Conservation (phyloP, 2,329 filamentous ascomycete species). For the Alternaria ethzedia region DNA sequence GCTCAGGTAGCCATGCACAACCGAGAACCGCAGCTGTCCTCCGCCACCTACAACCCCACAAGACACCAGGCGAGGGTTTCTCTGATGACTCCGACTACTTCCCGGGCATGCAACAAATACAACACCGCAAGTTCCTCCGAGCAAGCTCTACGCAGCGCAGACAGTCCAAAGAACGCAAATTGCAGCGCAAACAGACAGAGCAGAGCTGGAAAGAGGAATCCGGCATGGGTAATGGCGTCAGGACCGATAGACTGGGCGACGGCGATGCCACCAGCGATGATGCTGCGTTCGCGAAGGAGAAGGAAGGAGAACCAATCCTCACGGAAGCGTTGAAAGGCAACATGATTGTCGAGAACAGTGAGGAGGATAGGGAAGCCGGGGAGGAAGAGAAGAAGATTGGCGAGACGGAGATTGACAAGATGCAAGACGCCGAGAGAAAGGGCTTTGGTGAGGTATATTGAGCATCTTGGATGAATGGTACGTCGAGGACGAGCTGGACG, state of each 20-base stretch:
- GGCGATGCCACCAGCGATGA: constrained; percentile 36
- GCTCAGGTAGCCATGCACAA: constrained; percentile 25
- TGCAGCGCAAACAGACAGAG: constrained; percentile 41
- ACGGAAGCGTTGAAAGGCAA: constrained; percentile 43
- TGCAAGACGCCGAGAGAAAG: constrained; percentile 40
- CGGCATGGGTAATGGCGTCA: constrained; percentile 54
- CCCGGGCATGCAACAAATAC: constrained; percentile 44
- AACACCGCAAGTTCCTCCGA: constrained; percentile 31
- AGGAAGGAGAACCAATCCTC: constrained; percentile 31
- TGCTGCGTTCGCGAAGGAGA: constrained; percentile 4
- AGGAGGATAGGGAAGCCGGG: constrained; percentile 27
- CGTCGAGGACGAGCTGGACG: neutral
- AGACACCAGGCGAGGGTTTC: constrained; percentile 45
- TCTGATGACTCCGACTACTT: constrained; percentile 54
- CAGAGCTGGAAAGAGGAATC: constrained; percentile 55
- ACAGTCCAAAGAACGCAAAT: constrained; percentile 44
- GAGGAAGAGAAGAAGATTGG: constrained; percentile 26
- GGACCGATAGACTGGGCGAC: constrained; percentile 56
- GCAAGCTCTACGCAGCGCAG: constrained; percentile 40
- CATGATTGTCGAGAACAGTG: constrained; percentile 42
- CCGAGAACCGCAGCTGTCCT: constrained; percentile 40
- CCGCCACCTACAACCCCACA: constrained; percentile 40
- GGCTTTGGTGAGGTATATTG: constrained; percentile 44
- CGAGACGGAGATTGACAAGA: constrained; percentile 36
- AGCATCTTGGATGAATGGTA: neutral